A percentile compares a stretch with the other conserved stretches of the same genome.
Evolutionary conservation across 441 rosid genomes (phyloP).

Genomic region (Omphalea diandra): DNA sequence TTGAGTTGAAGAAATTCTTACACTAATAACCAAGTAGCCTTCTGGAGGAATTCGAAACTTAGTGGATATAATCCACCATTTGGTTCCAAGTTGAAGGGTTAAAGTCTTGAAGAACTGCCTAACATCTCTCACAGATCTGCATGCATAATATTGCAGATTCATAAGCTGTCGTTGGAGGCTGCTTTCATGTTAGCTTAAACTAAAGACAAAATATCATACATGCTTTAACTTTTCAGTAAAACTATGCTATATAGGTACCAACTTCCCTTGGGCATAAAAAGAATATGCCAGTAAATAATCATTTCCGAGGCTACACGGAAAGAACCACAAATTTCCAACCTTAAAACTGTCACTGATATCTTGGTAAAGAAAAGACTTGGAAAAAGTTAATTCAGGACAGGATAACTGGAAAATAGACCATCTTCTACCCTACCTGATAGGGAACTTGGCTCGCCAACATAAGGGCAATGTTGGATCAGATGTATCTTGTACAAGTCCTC

Average conservation of each 20-base stretch:
- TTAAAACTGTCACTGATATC: background rate
- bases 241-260: background rate
- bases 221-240: background rate
- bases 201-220: background rate
- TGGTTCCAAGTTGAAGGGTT: conserved; percentile 78
- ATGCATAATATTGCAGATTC: conserved; percentile 24
- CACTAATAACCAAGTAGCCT: conserved; percentile 76
- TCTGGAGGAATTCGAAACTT: conserved; percentile 71
- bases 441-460: conserved; percentile 63
- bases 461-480: conserved; percentile 69
- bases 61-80: conserved; percentile 79
- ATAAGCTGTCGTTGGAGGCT: background rate
- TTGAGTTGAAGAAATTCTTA: conserved; percentile 37
- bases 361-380: background rate
- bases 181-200: background rate
- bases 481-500: conserved; percentile 49
- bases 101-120: conserved; percentile 66
- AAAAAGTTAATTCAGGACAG: too few relatives aligned
- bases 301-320: background rate
- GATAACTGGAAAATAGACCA: background rate
- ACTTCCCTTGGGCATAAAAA: background rate
- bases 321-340: background rate
- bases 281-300: background rate
- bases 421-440: conserved; percentile 50
- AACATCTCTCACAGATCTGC: conserved; percentile 68